A percentile compares a stretch with the other conserved stretches of the same genome.
These are phyloP conservation scores for Coemansia guatemalensis DNA, from an alignment of 192 early-diverging fungal species.

Conservation along the genomic window DNA sequence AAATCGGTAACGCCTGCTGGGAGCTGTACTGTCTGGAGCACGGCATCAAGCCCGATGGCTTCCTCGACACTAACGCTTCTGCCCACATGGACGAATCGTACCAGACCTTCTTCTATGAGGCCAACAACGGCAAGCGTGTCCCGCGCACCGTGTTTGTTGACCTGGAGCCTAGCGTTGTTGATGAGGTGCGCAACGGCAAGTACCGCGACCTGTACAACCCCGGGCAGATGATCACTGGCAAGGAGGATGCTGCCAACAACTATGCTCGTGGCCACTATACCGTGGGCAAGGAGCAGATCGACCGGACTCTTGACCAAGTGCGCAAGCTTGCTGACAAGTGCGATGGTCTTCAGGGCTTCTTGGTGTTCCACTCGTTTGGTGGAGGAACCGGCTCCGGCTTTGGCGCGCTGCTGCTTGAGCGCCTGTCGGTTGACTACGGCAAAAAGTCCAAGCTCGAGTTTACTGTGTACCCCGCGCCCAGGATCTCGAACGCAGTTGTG, in stretches of 20 bases:
- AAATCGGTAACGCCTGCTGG: slow-evolving; percentile 99
- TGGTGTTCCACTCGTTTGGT: slow-evolving; percentile 99
- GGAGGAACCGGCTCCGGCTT: slow-evolving; percentile 99
- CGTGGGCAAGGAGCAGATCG: slow-evolving; percentile 98
- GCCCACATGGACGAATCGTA: slow-evolving; percentile 77
- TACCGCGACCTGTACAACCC: slow-evolving; percentile 93
- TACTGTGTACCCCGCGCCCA: slow-evolving; percentile 98
- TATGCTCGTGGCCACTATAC: slow-evolving; percentile 99
- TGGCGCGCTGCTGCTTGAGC: slow-evolving; percentile 96
- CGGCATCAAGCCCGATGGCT: slow-evolving; percentile 95
- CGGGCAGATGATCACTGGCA: slow-evolving; percentile 99
- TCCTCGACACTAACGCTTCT: slow-evolving; percentile 30
- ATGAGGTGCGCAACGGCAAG: slow-evolving; percentile 98
- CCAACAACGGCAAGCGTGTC: slow-evolving; percentile 98
- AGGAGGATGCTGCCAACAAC: slow-evolving; percentile 99
- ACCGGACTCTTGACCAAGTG: slow-evolving; percentile 93
- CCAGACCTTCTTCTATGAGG: slow-evolving; percentile 99
- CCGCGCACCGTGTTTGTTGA: slow-evolving; percentile 99
- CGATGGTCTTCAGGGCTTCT: slow-evolving; percentile 97
- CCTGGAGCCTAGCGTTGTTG: slow-evolving; percentile 93
- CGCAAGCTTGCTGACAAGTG: slow-evolving; percentile 98
- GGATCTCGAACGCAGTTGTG: slow-evolving; percentile 94
- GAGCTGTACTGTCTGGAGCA: slow-evolving; percentile 97
- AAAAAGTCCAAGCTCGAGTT: slow-evolving; percentile 99
- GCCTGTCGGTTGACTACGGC: slow-evolving; percentile 99